Percentiles rank a stretch among this genome's conserved stretches.
Evolutionary conservation across 2,329 filamentous ascomycete genomes (phyloP).

Genomic region (Talaromyces amestolkiae): DNA sequence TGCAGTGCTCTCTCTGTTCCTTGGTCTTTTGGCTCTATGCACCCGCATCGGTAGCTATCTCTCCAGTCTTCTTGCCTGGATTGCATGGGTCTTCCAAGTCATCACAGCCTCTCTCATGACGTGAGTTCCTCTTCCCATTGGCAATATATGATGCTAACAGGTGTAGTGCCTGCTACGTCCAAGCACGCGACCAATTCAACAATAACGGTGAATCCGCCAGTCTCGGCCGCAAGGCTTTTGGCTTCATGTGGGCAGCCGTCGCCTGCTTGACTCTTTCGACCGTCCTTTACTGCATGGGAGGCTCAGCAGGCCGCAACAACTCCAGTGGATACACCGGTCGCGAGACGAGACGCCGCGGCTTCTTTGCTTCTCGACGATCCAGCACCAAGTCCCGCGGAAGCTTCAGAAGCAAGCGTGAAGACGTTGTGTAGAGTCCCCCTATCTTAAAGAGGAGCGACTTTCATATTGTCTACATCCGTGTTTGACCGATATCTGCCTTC

Average conservation of each 20-base stretch:
- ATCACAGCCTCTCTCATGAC: slow-evolving; percentile 60
- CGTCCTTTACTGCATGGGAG: slow-evolving; percentile 56
- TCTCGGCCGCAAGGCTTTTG: slow-evolving; percentile 59
- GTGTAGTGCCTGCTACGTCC: slow-evolving; percentile 57
- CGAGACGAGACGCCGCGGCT: slow-evolving; percentile 37
- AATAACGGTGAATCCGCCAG: slow-evolving; percentile 47
- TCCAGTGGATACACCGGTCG: slow-evolving; percentile 35
- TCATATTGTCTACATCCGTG: not conserved
- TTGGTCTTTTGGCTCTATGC: slow-evolving; percentile 50
- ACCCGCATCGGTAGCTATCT: slow-evolving; percentile 52
- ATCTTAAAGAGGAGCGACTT: not conserved
- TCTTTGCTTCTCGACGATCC: slow-evolving; percentile 29
- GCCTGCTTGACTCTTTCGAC: slow-evolving; percentile 56
- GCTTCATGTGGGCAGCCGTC: slow-evolving; percentile 61
- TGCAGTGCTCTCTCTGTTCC: slow-evolving; percentile 47
- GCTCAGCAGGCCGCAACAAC: slow-evolving; percentile 33
- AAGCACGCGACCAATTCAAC: slow-evolving; percentile 57
- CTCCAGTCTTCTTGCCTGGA: slow-evolving; percentile 51
- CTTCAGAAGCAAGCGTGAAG: slow-evolving; percentile 15
- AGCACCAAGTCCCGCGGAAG: slow-evolving; percentile 19
- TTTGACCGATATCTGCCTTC: not conserved
- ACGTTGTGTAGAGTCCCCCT: slow-evolving; percentile 10
- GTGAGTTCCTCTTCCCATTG: slow-evolving; percentile 42
- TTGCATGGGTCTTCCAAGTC: slow-evolving; percentile 59
- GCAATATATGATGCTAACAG: not conserved